Conservation (phyloP, 2,329 filamentous ascomycete species). For the Ceratocystis destructans region DNA sequence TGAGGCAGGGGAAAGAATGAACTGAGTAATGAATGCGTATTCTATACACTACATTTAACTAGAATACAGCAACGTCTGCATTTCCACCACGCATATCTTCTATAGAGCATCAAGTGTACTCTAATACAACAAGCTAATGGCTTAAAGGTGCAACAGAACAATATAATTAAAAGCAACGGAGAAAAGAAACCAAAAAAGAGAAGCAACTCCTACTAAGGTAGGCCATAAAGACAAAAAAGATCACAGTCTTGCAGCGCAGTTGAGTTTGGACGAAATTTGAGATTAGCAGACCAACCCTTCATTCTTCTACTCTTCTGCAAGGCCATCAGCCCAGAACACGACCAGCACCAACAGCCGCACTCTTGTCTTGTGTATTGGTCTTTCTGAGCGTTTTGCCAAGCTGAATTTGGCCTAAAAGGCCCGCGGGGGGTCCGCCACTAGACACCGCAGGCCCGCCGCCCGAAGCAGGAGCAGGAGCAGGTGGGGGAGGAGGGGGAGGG, state of each 20-base stretch:
- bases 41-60: too few relatives aligned
- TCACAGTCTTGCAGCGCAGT: not conserved
- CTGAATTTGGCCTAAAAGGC: constrained; percentile 72
- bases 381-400: constrained; percentile 68
- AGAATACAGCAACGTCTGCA: too few relatives aligned
- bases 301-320: not conserved
- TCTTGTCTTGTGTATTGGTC: constrained; percentile 79
- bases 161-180: constrained; percentile 17
- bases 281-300: not conserved
- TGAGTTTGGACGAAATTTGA: not conserved
- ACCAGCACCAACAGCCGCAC: constrained; percentile 57
- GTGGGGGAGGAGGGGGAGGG: constrained; percentile 25
- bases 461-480: constrained; percentile 23
- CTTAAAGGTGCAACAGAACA: not conserved
- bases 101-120: not conserved
- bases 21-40: too few relatives aligned
- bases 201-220: constrained; percentile 17
- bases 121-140: not conserved
- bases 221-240: not conserved
- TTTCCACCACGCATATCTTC: too few relatives aligned
- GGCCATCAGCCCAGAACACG: constrained; percentile 43
- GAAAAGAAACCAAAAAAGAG: constrained; percentile 21
- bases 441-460: constrained; percentile 26
- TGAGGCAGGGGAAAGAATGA: too few relatives aligned
- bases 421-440: constrained; percentile 38